Base-by-base conservation (phyloP, 257 asterid genomes). In the Paraleonurus japonicus region DNA sequence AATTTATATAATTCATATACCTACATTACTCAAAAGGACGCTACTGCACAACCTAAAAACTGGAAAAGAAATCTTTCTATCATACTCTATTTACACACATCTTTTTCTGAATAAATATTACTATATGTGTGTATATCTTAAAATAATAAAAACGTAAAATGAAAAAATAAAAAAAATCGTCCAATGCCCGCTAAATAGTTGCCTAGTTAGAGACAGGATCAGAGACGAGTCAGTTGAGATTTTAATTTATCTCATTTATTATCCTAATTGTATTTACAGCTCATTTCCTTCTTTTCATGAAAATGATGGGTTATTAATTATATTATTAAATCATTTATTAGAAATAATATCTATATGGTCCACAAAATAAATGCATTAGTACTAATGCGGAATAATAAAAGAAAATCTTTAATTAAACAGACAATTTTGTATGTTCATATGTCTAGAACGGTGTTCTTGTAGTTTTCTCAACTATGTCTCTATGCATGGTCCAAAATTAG, bases 301-400 rank as follows among this genome's bases (percentile, higher is more conserved):
- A 63, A 57, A 13, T 37, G 67, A 61, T 33, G 7, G 28, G 33
- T 74, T 15, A 45, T 57, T 43, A 47, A 2, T 54, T 58, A 61
- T 27, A 62, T 60, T 30, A 35, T 60, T 30, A 35, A 32, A 54
- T 53, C 43, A 64, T 65, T 27, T 33, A 65, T 43, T 54, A 4
- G 64, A 66, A 26, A 60, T 70, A 51, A 70, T 41, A 66, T 10
- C 51, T 19, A 54, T 24, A 26, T 77, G 81, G 82, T 61, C 71
- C 80, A 77, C 74, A 5, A 65, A 61, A 60, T 70, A 23, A 54
- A 59, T 37, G 41, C 35, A 26, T 61, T 68, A 65, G 43, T 61
- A 67, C 26, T 20, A n/a, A 58, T 66, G 39, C 43, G 41, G 73
- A 60, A 59, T 65, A 19, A 53, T 19, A 32, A 17, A 35, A 35